Conservation (phyloP, 495 filamentous ascomycete genomes). For the Pseudomonodictys pantanalensis region DNA sequence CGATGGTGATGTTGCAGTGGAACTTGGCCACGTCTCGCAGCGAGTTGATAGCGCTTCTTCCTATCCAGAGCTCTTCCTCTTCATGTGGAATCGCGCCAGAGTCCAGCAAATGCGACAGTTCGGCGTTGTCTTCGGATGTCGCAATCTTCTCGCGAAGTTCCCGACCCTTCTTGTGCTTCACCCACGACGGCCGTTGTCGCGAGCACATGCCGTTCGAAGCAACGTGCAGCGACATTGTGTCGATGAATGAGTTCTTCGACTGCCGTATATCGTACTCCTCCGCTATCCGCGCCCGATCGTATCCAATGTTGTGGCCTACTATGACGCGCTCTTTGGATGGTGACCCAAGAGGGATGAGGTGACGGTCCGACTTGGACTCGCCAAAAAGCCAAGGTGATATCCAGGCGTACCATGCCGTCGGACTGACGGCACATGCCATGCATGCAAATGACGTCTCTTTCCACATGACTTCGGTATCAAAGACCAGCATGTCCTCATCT, state of each 20-base stretch:
- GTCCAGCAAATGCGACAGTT: conserved; percentile 68
- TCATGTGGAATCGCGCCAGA: conserved; percentile 60
- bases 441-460: conserved; percentile 86
- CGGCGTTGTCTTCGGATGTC: conserved; percentile 63
- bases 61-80: conserved; percentile 93
- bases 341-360: conserved; percentile 84
- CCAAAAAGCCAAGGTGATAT: conserved; percentile 91
- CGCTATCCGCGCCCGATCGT: conserved; percentile 79
- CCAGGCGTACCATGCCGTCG: conserved; percentile 94
- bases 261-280: conserved; percentile 88
- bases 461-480: conserved; percentile 97
- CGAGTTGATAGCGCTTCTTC: conserved; percentile 90
- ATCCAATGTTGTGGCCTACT: conserved; percentile 94
- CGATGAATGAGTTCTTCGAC: conserved; percentile 80
- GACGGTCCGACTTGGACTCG: conserved; percentile 69
- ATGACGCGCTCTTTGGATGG: conserved; percentile 66
- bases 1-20: conserved; percentile 85
- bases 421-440: conserved; percentile 90
- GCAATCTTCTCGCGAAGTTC: conserved; percentile 80
- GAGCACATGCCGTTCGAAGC: conserved; percentile 99
- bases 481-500: conserved; percentile 75
- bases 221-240: conserved; percentile 98
- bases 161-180: conserved; percentile 86
- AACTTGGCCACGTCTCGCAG: conserved; percentile 95
- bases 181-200: conserved; percentile 91